Evolutionary conservation across 2,329 filamentous ascomycete genomes (phyloP).

Genomic region (Verticillium klebahnii): DNA sequence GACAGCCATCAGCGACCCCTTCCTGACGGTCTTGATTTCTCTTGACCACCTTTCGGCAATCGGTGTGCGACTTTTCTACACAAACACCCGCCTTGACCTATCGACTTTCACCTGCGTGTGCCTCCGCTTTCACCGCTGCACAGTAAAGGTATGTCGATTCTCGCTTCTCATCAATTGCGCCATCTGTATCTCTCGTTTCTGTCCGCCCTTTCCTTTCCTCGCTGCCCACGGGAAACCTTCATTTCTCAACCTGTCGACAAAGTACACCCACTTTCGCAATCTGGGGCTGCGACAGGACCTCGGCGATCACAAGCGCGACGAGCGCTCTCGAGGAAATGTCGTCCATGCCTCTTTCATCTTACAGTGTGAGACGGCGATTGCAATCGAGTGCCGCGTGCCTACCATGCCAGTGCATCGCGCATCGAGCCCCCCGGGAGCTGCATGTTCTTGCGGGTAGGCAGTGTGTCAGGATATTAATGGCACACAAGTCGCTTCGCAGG

Average conservation of each 20-base stretch:
- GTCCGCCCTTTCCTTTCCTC: neutral
- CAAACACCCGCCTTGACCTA: too few relatives aligned
- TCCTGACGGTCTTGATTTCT: neutral
- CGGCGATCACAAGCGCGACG: neutral
- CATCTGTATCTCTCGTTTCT: neutral
- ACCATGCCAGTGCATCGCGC: neutral
- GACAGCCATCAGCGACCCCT: neutral
- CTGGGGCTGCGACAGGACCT: neutral
- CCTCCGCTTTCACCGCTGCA: neutral
- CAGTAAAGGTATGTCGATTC: neutral
- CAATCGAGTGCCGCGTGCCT: neutral
- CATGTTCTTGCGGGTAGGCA: neutral
- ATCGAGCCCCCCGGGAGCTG: neutral
- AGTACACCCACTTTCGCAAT: neutral
- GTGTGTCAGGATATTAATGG: constrained; percentile 1
- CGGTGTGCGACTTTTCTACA: too few relatives aligned
- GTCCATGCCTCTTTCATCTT: neutral
- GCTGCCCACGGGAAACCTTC: too few relatives aligned
- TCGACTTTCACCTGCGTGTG: neutral
- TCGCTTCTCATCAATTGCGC: neutral
- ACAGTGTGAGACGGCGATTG: neutral
- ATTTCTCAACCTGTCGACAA: too few relatives aligned
- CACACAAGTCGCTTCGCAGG: neutral
- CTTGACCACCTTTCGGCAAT: too few relatives aligned
- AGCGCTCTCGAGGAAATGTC: neutral